Percentiles rank a stretch among this genome's conserved stretches.
phyloP scores from a whole-genome alignment of 805 yeast species.

The Jamesozyma jinghongensis region DNA sequence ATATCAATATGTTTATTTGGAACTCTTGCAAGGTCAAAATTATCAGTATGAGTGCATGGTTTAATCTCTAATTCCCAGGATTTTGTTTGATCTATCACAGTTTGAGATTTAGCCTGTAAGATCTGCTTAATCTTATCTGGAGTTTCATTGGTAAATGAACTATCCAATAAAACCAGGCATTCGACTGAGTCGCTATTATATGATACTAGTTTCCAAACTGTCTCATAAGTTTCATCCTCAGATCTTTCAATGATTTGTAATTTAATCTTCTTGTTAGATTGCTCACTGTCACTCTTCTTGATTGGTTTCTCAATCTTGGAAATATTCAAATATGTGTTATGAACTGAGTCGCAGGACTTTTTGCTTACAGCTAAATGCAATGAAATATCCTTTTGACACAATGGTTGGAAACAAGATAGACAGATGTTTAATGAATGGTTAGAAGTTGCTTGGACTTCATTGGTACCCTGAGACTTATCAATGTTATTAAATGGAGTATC shows the following conservation, averaged over 20 bases:
- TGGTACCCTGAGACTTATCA: background rate
- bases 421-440: constrained; percentile 53
- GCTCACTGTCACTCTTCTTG: constrained; percentile 20
- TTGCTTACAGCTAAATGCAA: constrained; percentile 40
- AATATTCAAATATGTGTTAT: constrained; percentile 52
- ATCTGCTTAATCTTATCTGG: constrained; percentile 17
- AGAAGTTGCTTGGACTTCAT: constrained; percentile 9
- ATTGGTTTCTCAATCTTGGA: constrained; percentile 42
- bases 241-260: constrained; percentile 24
- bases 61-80: constrained; percentile 87
- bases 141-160: background rate
- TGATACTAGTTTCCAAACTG: constrained; percentile 19
- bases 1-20: constrained; percentile 1
- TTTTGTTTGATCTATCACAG: constrained; percentile 49
- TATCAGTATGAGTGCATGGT: constrained; percentile 68
- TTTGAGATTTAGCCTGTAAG: constrained; percentile 22
- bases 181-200: constrained; percentile 3
- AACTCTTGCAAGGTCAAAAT: constrained; percentile 27
- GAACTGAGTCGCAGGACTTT: constrained; percentile 34
- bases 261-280: constrained; percentile 24
- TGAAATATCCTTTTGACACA: constrained; percentile 51
- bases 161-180: background rate
- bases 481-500: constrained; percentile 46
- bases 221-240: constrained; percentile 26
- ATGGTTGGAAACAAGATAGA: constrained; percentile 61